Conservation (phyloP, 352 stramenopile species). For the Phytophthora fragariaefolia region DNA sequence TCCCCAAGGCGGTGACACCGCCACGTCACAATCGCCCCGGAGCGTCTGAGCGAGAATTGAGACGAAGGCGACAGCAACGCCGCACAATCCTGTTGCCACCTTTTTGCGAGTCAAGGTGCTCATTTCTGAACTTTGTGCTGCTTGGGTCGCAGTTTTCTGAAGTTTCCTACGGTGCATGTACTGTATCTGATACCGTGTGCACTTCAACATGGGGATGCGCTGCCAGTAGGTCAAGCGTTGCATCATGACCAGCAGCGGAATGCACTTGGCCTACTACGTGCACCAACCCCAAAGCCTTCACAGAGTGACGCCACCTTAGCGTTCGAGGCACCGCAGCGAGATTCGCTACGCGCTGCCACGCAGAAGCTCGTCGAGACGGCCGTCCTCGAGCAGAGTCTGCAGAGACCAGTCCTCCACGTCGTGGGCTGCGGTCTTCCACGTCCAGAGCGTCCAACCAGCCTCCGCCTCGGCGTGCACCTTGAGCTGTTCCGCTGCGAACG, state of each 20-base stretch:
- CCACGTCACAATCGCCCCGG: conserved; percentile 27
- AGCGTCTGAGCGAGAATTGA: too few species aligned
- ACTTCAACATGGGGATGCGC: conserved; percentile 23
- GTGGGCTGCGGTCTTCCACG: conserved; percentile 52
- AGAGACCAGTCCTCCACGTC: conserved; percentile 65
- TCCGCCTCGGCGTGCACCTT: conserved; percentile 55
- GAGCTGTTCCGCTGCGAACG: conserved; percentile 57
- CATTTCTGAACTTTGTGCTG: background rate
- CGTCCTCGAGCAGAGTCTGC: conserved; percentile 57
- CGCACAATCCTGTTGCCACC: too few species aligned
- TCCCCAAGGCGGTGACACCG: conserved; percentile 27
- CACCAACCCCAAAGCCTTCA: background rate
- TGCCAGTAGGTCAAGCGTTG: background rate
- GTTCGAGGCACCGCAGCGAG: background rate
- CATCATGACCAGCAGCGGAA: background rate
- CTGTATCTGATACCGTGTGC: too few species aligned
- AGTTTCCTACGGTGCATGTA: conserved; percentile 12
- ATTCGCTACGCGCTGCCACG: conserved; percentile 15
- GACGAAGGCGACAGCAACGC: too few species aligned
- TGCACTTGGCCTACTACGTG: background rate
- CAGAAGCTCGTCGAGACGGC: conserved; percentile 24
- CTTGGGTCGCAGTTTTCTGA: conserved; percentile 18
- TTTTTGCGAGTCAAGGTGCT: background rate
- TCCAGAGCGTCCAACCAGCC: conserved; percentile 74
- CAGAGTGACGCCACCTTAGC: background rate